Percentiles rank a stretch among this genome's conserved stretches.
Conservation (phyloP, 768 basidiomycete species). For the Piloderma croceum region DNA sequence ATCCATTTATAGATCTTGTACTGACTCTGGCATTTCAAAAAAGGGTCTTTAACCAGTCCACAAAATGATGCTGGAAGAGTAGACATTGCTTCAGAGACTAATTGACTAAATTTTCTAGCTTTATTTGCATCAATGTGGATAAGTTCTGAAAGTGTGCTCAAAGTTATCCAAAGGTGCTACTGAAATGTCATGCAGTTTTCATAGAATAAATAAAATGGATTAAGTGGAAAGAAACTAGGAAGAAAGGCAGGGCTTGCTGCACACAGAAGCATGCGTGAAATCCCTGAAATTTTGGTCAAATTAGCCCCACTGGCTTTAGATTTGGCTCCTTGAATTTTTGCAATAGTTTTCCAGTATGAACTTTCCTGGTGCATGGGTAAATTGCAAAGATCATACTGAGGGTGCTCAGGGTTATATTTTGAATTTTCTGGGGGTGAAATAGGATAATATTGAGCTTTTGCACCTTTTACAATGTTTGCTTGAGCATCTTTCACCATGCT, state of each 20-base stretch:
- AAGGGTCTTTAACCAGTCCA: conserved; percentile 24
- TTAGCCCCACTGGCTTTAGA: conserved; percentile 8
- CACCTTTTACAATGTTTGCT: conserved; percentile 15
- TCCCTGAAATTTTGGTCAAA: conserved; percentile 20
- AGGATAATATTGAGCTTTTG: too few relatives aligned
- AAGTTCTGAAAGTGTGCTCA: conserved; percentile 10
- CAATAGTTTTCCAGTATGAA: conserved; percentile 22
- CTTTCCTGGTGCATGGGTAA: conserved; percentile 19
- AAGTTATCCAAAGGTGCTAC: conserved; percentile 26
- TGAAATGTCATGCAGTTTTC: conserved; percentile 24
- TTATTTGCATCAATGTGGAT: conserved; percentile 15
- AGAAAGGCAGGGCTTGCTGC: conserved; percentile 24
- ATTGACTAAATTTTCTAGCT: too few relatives aligned
- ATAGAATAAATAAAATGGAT: conserved; percentile 35
- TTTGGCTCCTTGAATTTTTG: conserved; percentile 10
- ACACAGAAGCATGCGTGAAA: too few relatives aligned
- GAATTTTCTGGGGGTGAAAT: conserved; percentile 16
- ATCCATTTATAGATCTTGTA: conserved; percentile 35
- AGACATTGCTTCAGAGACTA: conserved; percentile 18
- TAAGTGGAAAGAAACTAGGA: conserved; percentile 29
- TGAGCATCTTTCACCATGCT: too few relatives aligned
- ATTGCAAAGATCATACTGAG: conserved; percentile 18
- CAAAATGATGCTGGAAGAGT: conserved; percentile 29
- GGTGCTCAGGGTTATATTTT: conserved; percentile 19
- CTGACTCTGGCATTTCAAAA: too few relatives aligned